Evolutionary conservation across 306 rosid genomes (phyloP).

Genomic region (Senna siamea): DNA sequence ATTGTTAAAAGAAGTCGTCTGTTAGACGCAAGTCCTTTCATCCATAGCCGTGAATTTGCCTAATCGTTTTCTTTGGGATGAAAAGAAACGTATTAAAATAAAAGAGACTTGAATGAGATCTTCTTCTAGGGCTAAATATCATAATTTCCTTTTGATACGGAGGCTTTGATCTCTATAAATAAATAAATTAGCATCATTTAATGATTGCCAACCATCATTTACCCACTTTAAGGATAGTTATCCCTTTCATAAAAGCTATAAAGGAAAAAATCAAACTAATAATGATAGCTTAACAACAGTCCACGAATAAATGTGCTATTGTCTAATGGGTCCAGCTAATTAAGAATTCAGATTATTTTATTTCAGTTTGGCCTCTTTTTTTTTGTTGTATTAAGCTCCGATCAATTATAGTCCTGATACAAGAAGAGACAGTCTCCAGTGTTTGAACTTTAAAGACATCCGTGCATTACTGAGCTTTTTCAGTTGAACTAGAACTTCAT

Average conservation of each 20-base stretch:
- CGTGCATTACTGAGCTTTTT: neutral
- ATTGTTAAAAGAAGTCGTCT: neutral
- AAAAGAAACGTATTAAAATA: neutral
- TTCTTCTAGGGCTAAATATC: neutral
- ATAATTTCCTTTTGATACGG: neutral
- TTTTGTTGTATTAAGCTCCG: neutral
- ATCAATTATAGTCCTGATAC: neutral
- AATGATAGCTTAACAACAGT: neutral
- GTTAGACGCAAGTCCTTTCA: neutral
- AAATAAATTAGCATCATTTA: neutral
- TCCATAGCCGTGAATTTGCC: neutral
- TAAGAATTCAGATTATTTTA: neutral
- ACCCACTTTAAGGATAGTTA: neutral
- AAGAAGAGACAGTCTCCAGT: neutral
- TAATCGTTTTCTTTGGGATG: neutral
- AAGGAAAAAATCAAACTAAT: neutral
- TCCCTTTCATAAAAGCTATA: neutral
- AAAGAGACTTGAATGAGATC: neutral
- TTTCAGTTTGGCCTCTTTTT: too few relatives aligned
- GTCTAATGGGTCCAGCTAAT: neutral
- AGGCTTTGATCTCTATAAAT: neutral
- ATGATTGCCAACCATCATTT: neutral
- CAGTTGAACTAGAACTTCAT: constrained; percentile 40
- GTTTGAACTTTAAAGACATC: neutral
- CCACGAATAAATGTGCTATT: neutral